Percentiles rank a stretch among this genome's conserved stretches.
phyloP scores from a whole-genome alignment of 2,329 filamentous ascomycete species.

The Huntiella moniliformis region DNA sequence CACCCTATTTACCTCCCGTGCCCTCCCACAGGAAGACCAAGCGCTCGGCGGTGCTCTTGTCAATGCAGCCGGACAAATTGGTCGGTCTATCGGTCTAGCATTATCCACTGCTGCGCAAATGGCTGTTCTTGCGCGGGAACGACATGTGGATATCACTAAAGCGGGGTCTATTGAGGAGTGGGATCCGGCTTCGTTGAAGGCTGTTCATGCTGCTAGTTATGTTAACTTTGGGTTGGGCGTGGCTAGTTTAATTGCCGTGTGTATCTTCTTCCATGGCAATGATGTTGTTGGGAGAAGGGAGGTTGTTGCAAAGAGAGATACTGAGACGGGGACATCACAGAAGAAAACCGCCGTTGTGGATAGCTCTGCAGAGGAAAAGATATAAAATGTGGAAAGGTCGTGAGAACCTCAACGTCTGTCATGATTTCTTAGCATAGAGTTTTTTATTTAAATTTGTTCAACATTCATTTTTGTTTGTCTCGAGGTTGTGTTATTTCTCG shows the following conservation, averaged over 20 bases:
- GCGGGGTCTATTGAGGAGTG: slow-evolving; percentile 24
- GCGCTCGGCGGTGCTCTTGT: slow-evolving; percentile 49
- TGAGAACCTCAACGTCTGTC: too few relatives aligned
- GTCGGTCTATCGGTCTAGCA: slow-evolving; percentile 45
- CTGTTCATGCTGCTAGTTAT: slow-evolving; percentile 32
- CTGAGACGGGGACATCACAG: too few relatives aligned
- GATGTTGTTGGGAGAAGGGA: slow-evolving; percentile 27
- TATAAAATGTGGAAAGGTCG: too few relatives aligned
- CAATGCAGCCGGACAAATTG: slow-evolving; percentile 46
- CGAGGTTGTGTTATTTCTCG: too few relatives aligned
- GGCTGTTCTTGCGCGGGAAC: slow-evolving; percentile 33
- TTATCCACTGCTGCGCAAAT: slow-evolving; percentile 47
- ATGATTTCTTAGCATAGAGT: too few relatives aligned
- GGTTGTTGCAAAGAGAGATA: too few relatives aligned
- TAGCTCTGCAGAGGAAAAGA: too few relatives aligned
- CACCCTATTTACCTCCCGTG: slow-evolving; percentile 45
- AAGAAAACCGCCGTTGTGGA: too few relatives aligned
- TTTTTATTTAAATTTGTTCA: too few relatives aligned
- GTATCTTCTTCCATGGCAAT: slow-evolving; percentile 30
- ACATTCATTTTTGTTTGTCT: too few relatives aligned
- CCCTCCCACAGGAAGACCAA: slow-evolving; percentile 43
- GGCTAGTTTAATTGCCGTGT: slow-evolving; percentile 24
- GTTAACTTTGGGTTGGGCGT: slow-evolving; percentile 31
- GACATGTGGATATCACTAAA: slow-evolving; percentile 25
- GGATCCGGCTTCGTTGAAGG: slow-evolving; percentile 28